Base-by-base conservation (phyloP, 2,329 filamentous ascomycete species). In the Neofusicoccum laricinum region DNA sequence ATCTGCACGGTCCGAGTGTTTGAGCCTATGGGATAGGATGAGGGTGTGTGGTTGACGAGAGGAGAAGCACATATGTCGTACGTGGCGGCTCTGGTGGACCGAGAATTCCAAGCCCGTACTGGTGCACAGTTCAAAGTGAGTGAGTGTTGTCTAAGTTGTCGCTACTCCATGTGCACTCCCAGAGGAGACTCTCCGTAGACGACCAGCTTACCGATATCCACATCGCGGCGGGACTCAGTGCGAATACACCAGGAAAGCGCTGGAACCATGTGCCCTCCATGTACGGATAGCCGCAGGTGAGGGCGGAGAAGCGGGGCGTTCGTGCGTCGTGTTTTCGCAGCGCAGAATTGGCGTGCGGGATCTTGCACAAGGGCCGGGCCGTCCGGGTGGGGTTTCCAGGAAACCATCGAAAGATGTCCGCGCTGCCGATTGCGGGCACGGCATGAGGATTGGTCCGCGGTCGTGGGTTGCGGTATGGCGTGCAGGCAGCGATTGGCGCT, bases 331-430 rank as follows among this genome's bases (percentile, higher is more conserved):
- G 25, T 61, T 50, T 25, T 61, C 58, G 46, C 19, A 38, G 45
- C 21, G 58, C 45, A 50, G 19, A 25, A 38, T 40, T 30, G 34
- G 30, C 1, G 8, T n/a, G 34, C 45, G 58, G 36, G 14, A 61
- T 49, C 58, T 49, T 41, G 58, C 58, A 61, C 45, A 50, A 50
- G 58, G 58, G 7, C 58, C 58, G 46, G 58, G 45, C 46, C 58
- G 46, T 30, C 12, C 15, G 10, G 34, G 58, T 19, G 46, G 46
- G 58, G 43, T 21, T 19, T 61, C 17, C 53, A 10, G 55, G 25
- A 25, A 48, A 12, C n/a, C n/a, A 41, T 15, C 36, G 51, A 41
- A 19, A 30, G 36, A 38, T 36, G 30, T 36, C 49, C 14, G 10
- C n/a, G 19, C 5, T 19, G 12, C 30, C 21, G 36, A 19, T 51